phyloP scores from a whole-genome alignment of 176 grass and related monocot genomes.

The Zoysia japonica region DNA sequence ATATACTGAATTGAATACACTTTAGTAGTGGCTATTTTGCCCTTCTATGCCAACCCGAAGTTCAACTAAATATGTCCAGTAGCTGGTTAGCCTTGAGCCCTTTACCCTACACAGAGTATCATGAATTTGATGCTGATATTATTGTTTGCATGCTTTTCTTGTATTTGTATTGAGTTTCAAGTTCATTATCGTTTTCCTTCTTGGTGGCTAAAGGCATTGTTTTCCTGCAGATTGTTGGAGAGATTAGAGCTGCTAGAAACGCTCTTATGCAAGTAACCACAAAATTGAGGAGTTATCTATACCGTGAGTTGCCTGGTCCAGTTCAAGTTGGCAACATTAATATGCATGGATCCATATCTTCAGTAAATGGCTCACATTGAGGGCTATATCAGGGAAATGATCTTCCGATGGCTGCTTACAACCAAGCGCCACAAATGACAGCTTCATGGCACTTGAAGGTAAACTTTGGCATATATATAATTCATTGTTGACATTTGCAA shows the following conservation, averaged over 20 bases:
- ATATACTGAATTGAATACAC: not conserved
- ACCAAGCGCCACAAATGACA: constrained; percentile 49
- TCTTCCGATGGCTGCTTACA: constrained; percentile 49
- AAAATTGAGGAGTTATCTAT: constrained; percentile 79
- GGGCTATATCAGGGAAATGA: constrained; percentile 65
- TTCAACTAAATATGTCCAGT: constrained; percentile 5
- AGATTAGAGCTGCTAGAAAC: constrained; percentile 90
- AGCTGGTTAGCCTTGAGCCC: not conserved
- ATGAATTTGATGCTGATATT: constrained; percentile 7
- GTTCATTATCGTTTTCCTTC: constrained; percentile 15
- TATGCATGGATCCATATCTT: constrained; percentile 60
- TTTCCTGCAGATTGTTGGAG: constrained; percentile 86
- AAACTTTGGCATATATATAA: constrained; percentile 8
- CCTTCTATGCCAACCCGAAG: not conserved
- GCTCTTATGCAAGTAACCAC: constrained; percentile 82
- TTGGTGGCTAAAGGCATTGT: constrained; percentile 1
- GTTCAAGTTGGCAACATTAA: constrained; percentile 55
- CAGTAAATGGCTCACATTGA: constrained; percentile 51
- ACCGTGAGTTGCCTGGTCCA: constrained; percentile 58
- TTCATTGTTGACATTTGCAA: not conserved
- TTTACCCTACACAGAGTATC: not conserved
- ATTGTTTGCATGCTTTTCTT: not conserved
- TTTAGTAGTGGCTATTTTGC: not conserved
- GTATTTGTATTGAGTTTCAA: constrained; percentile 10
- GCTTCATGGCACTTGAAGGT: constrained; percentile 75